Evolutionary conservation across 345 rosid species (phyloP).

Genomic region (Camelina neglecta): DNA sequence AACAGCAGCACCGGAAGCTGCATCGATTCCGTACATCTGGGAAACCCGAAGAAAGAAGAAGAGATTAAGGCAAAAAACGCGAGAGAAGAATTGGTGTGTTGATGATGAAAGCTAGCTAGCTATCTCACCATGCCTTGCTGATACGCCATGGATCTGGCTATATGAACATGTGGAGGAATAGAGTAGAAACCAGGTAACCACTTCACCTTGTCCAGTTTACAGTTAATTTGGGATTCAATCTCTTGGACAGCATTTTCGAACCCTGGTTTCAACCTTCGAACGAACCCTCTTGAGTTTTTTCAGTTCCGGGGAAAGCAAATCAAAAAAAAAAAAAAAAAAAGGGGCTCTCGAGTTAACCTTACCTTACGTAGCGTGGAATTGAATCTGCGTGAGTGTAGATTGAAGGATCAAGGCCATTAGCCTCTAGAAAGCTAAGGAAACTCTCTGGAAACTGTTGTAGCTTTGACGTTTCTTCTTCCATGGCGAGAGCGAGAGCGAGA

Average conservation of each 20-base stretch:
- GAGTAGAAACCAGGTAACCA: slow-evolving; percentile 86
- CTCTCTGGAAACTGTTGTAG: slow-evolving; percentile 64
- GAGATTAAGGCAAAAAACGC: background rate
- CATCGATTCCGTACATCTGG: slow-evolving; percentile 91
- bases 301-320: slow-evolving; percentile 5
- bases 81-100: background rate
- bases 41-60: slow-evolving; percentile 5
- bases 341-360: slow-evolving; percentile 49
- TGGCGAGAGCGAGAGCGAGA: background rate
- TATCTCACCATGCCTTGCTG: slow-evolving; percentile 69
- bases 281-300: background rate
- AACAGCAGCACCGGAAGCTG: slow-evolving; percentile 96
- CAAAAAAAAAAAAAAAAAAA: no score
- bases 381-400: slow-evolving; percentile 60
- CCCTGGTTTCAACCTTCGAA: slow-evolving; percentile 77
- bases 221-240: slow-evolving; percentile 69
- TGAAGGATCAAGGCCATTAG: slow-evolving; percentile 73
- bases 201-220: slow-evolving; percentile 64
- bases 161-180: slow-evolving; percentile 70
- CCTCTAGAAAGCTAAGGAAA: slow-evolving; percentile 66
- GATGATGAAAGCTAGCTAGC: background rate
- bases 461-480: slow-evolving; percentile 56
- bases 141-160: slow-evolving; percentile 74
- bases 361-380: slow-evolving; percentile 89
- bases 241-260: slow-evolving; percentile 54